phyloP scores from a whole-genome alignment of 495 filamentous ascomycete species.

The Trichoderma gamsii region DNA sequence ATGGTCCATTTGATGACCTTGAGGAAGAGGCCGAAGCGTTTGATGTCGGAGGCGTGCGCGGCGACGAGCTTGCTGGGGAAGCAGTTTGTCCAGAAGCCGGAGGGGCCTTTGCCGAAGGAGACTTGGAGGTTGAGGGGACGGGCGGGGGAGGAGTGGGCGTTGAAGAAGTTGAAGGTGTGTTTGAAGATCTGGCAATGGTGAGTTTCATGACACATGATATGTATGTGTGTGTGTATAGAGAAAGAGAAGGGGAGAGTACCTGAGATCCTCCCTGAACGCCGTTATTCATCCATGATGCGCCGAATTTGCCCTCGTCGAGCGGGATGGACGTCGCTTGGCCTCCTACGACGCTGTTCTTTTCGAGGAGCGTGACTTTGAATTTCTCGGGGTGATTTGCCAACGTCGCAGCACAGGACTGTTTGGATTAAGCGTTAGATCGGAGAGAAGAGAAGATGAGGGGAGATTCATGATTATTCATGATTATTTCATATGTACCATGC shows the following conservation, averaged over 20 bases:
- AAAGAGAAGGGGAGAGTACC: constrained; percentile 17
- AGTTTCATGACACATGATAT: not conserved
- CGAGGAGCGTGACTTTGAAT: constrained; percentile 70
- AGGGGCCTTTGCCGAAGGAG: constrained; percentile 67
- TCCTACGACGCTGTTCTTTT: constrained; percentile 61
- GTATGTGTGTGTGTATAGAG: not conserved
- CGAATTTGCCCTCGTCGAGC: constrained; percentile 59
- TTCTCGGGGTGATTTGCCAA: constrained; percentile 66
- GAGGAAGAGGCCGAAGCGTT: constrained; percentile 57
- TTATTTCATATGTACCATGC: constrained; percentile 39
- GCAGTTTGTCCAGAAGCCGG: constrained; percentile 75
- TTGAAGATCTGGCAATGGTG: constrained; percentile 54
- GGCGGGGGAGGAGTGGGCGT: constrained; percentile 57
- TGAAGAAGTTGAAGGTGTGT: constrained; percentile 76
- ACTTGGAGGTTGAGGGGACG: constrained; percentile 72
- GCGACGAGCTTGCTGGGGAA: constrained; percentile 66
- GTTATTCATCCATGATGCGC: constrained; percentile 74
- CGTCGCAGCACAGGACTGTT: constrained; percentile 68
- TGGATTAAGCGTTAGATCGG: not conserved
- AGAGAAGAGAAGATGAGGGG: not conserved
- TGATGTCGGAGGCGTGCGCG: constrained; percentile 57
- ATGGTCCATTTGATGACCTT: constrained; percentile 64
- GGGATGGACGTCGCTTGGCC: constrained; percentile 77
- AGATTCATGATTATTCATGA: not conserved
- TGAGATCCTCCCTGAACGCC: constrained; percentile 77